Conservation (phyloP, 805 yeast genomes). For the Saturnispora quitensis region DNA sequence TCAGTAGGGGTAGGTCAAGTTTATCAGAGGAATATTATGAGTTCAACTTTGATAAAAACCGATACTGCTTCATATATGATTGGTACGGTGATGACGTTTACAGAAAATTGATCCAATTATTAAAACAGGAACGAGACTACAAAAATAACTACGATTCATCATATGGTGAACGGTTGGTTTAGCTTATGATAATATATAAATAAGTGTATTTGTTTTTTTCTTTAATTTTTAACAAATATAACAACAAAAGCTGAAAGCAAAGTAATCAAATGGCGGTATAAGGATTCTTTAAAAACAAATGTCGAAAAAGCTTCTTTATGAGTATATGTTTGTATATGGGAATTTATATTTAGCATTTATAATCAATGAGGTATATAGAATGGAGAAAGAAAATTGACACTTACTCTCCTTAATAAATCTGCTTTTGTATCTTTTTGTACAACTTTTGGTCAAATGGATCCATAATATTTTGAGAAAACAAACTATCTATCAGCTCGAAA, state of each 20-base stretch:
- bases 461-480: neutral
- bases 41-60: neutral
- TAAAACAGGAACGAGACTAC: neutral
- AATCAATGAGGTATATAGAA: neutral
- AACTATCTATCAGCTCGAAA: neutral
- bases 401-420: neutral
- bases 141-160: neutral
- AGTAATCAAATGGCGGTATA: too few relatives aligned
- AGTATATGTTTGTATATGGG: neutral
- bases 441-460: neutral
- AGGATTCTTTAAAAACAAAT: too few relatives aligned
- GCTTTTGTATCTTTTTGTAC: neutral
- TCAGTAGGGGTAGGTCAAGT: neutral
- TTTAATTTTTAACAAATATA: neutral
- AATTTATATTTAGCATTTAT: neutral
- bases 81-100: conserved; percentile 17
- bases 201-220: neutral
- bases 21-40: neutral
- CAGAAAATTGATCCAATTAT: conserved; percentile 5
- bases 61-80: conserved; percentile 12
- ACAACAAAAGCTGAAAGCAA: neutral
- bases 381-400: neutral
- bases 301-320: neutral
- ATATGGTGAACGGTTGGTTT: neutral
- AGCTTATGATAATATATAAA: neutral